Percentiles rank a stretch among this genome's conserved stretches.
These are phyloP conservation scores for Curvularia sp. DNA, from an alignment of 2,329 filamentous ascomycete genomes.

Conservation along the genomic window DNA sequence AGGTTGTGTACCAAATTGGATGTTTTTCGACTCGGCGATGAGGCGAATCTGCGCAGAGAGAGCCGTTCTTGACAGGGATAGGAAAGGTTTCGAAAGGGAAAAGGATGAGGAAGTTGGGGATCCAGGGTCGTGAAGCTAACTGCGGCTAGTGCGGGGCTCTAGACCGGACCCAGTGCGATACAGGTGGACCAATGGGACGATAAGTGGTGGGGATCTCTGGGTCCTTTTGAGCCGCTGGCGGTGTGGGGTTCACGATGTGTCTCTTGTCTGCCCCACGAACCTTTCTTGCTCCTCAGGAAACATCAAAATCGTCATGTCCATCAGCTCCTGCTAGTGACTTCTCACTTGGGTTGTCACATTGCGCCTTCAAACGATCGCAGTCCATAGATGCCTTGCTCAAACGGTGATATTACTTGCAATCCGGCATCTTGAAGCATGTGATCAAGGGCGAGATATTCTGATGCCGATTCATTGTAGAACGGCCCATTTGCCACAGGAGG, in stretches of 20 bases:
- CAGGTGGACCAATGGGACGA: not conserved
- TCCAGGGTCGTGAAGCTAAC: conserved; percentile 6
- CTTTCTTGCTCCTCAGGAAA: not conserved
- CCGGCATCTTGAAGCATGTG: not conserved
- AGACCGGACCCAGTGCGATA: not conserved
- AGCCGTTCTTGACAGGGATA: conserved; percentile 1
- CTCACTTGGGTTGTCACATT: not conserved
- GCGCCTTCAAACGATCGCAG: not conserved
- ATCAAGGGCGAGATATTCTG: not conserved
- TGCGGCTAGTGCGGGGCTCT: conserved; percentile 9
- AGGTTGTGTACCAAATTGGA: not conserved
- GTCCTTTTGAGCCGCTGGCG: not conserved
- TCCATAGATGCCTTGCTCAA: not conserved
- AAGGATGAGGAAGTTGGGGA: conserved; percentile 12
- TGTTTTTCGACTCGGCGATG: not conserved
- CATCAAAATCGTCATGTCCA: not conserved
- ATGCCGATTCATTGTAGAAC: not conserved
- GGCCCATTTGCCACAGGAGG: not conserved
- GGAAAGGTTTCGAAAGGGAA: conserved; percentile 5
- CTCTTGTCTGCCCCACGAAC: not conserved
- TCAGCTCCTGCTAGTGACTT: not conserved
- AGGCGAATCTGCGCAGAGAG: not conserved
- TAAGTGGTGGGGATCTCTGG: not conserved
- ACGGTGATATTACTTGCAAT: not conserved
- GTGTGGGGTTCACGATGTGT: not conserved